These are phyloP conservation scores for Trichosporon asahii DNA, from an alignment of 1,284 basidiomycete genomes.

Conservation along the genomic window DNA sequence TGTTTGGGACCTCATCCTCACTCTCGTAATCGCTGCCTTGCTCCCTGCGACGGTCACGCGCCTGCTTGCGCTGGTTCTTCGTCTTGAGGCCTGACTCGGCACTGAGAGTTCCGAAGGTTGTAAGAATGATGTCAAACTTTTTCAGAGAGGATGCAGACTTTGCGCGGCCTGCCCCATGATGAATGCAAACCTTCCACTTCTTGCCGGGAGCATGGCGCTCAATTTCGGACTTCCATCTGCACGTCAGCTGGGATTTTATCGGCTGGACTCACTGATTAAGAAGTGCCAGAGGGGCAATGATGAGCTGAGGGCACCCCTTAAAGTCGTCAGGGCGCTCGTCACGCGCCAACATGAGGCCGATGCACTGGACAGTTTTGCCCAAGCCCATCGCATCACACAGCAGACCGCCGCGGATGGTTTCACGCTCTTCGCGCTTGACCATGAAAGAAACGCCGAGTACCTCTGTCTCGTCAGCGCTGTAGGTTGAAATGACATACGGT, in stretches of 20 bases:
- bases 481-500: conserved; percentile 32
- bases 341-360: conserved; percentile 43
- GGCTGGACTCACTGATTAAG: conserved; percentile 41
- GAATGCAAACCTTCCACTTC: conserved; percentile 39
- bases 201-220: conserved; percentile 41
- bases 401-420: conserved; percentile 43
- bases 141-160: conserved; percentile 36
- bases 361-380: conserved; percentile 52
- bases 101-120: conserved; percentile 43
- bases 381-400: conserved; percentile 45
- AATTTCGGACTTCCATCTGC: conserved; percentile 52
- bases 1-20: conserved; percentile 27
- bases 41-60: conserved; percentile 12
- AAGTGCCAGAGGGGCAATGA: conserved; percentile 52
- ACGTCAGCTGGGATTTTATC: background rate
- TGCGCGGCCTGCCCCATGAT: conserved; percentile 44
- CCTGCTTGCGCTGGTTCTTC: conserved; percentile 22
- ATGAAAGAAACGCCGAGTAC: conserved; percentile 51
- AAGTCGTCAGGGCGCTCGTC: conserved; percentile 41
- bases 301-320: conserved; percentile 47
- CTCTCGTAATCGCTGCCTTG: conserved; percentile 17
- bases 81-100: conserved; percentile 32
- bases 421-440: conserved; percentile 43
- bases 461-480: conserved; percentile 16
- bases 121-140: conserved; percentile 48